Base-by-base conservation (phyloP, 345 rosid species). In the Streptanthus diversifolius region DNA sequence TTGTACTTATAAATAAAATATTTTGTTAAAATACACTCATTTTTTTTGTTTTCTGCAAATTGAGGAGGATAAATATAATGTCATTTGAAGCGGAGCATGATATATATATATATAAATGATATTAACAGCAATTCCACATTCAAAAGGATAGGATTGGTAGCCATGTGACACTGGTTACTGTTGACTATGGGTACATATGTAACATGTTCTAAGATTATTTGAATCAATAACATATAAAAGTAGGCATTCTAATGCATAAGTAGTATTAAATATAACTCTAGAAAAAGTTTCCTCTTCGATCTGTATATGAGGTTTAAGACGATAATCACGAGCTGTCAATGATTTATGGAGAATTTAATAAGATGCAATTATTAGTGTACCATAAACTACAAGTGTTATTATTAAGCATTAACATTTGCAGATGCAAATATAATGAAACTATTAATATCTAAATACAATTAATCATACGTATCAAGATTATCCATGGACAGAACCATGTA, bases 131-230 rank as follows among this genome's bases (percentile, higher is more conserved):
- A 17, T 35, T 59, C n/a, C 49, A 67, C 6, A 58, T 59, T 67
- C 13, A 56, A 56, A 65, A 29, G 61, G 62, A 47, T 41, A 67
- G 17, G 52, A 56, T 15, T 63, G 44, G 44, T 74, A 49, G 73
- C 63, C 63, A 66, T 74, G 78, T 66, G 73, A 57, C 21, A 66
- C 54, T 66, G 36, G 44, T 49, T 24, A 66, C 14, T 57, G 60
- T 66, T 67, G 73, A 67, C 55, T 58, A 41, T 39, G 19, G 1
- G 44, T 66, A 39, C 14, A 47, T 57, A 57, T 74, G 45, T 74
- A 66, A 57, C 78, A 66, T 74, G 72, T 57, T 44, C 52, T 36
- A 74, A 57, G 40, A 37, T 66, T 52, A 66, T 66, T 64, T 44
- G 19, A 24, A 18, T 55, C 8, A 55, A 17, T 55, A 25, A 25